phyloP scores from a whole-genome alignment of 2,329 filamentous ascomycete genomes.

The Fusarium sp. region DNA sequence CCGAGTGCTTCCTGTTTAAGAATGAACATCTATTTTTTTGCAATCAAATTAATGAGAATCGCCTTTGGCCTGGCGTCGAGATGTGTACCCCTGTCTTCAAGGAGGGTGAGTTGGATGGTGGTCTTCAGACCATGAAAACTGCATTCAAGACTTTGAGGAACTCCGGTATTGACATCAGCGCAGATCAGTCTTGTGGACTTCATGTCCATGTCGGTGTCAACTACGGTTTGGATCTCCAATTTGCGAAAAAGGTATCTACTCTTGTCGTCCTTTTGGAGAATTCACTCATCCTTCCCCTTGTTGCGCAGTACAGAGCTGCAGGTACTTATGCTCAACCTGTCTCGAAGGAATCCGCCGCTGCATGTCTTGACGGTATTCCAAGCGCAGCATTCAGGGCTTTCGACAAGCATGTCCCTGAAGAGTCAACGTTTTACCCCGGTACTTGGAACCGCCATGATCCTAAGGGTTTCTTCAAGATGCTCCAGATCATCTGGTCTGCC shows the following conservation, averaged over 20 bases:
- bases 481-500: constrained; percentile 24
- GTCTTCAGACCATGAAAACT: constrained; percentile 10
- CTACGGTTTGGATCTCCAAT: constrained; percentile 34
- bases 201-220: constrained; percentile 43
- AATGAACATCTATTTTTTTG: not conserved
- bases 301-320: not conserved
- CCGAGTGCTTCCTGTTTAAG: constrained; percentile 30
- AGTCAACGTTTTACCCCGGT: not conserved
- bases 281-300: constrained; percentile 19
- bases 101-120: constrained; percentile 25
- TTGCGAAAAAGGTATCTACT: constrained; percentile 41
- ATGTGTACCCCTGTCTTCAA: constrained; percentile 37
- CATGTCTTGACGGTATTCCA: not conserved
- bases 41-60: not conserved
- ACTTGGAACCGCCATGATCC: constrained; percentile 22
- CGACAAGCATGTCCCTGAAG: not conserved
- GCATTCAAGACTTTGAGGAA: constrained; percentile 22
- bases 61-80: constrained; percentile 32
- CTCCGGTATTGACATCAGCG: constrained; percentile 8
- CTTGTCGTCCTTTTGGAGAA: constrained; percentile 38
- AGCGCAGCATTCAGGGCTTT: not conserved
- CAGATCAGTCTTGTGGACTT: constrained; percentile 40
- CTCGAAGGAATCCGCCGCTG: fast-evolving
- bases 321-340: not conserved
- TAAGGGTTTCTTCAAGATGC: not conserved